A percentile compares a stretch with the other conserved stretches of the same genome.
Conservation (phyloP, 768 basidiomycete genomes). For the Russula brevipes region DNA sequence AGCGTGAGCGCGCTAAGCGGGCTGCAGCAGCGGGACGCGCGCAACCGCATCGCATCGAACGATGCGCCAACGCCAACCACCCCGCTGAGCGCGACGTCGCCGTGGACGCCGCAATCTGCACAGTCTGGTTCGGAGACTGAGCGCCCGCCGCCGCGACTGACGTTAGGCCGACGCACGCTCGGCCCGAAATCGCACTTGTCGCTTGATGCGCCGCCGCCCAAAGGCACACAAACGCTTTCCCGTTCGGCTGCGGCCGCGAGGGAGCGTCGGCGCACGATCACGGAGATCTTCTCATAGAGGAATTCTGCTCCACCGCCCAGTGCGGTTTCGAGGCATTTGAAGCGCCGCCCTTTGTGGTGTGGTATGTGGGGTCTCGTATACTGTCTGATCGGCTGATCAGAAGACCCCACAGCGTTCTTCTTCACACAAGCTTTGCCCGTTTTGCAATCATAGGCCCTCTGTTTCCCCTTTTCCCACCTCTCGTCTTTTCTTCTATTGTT, state of each 20-base stretch:
- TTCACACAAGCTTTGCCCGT: not conserved
- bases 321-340: not conserved
- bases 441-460: not conserved
- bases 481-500: slow-evolving; percentile 21
- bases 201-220: slow-evolving; percentile 35
- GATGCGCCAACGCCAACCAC: slow-evolving; percentile 32
- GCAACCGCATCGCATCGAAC: slow-evolving; percentile 35
- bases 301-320: not conserved
- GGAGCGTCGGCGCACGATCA: slow-evolving; percentile 47
- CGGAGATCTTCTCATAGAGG: slow-evolving; percentile 42
- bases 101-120: slow-evolving; percentile 36
- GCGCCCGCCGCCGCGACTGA: slow-evolving; percentile 37
- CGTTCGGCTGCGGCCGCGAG: slow-evolving; percentile 32
- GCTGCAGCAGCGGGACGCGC: slow-evolving; percentile 48
- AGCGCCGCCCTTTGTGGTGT: slow-evolving; percentile 1
- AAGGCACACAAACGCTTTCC: slow-evolving; percentile 33
- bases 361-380: not conserved
- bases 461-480: not conserved
- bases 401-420: not conserved
- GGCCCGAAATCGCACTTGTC: slow-evolving; percentile 43
- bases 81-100: slow-evolving; percentile 36
- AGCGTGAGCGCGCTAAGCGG: slow-evolving; percentile 51
- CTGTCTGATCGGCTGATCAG: not conserved
- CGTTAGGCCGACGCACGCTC: slow-evolving; percentile 33
- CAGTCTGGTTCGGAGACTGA: slow-evolving; percentile 50